These are phyloP conservation scores for Fusarium armeniacum DNA, from an alignment of 2,329 filamentous ascomycete species.

Conservation along the genomic window DNA sequence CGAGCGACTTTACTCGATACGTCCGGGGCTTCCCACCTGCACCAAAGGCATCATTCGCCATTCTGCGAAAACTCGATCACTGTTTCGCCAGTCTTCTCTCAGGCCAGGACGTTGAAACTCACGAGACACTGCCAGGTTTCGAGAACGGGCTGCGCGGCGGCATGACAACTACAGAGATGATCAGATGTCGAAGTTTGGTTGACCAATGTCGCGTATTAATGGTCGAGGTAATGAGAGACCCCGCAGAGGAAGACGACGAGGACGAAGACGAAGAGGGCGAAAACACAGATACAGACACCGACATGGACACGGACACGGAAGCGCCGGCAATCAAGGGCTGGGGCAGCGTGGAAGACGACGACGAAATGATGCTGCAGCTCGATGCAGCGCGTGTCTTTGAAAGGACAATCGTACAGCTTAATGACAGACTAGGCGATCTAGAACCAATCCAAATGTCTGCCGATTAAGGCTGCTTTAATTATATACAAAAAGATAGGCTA, in stretches of 20 bases:
- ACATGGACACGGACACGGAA: conserved; percentile 46
- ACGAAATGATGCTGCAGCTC: conserved; percentile 71
- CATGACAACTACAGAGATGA: conserved; percentile 85
- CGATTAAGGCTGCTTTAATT: conserved; percentile 26
- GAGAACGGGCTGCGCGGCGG: conserved; percentile 72
- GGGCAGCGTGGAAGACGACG: conserved; percentile 58
- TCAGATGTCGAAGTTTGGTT: conserved; percentile 84
- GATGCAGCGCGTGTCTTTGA: conserved; percentile 84
- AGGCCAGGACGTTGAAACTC: conserved; percentile 75
- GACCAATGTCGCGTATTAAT: conserved; percentile 80
- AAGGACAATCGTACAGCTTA: conserved; percentile 80
- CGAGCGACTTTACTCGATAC: conserved; percentile 78
- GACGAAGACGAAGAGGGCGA: conserved; percentile 49
- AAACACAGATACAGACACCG: conserved; percentile 53
- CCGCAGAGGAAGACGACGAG: conserved; percentile 56
- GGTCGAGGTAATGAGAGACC: conserved; percentile 73
- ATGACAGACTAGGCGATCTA: conserved; percentile 68
- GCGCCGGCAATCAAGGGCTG: conserved; percentile 39
- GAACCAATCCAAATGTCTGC: conserved; percentile 43
- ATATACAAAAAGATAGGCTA: not conserved
- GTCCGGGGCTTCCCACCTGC: conserved; percentile 75
- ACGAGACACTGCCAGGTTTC: conserved; percentile 78
- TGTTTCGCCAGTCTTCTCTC: conserved; percentile 83
- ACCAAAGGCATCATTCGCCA: conserved; percentile 75
- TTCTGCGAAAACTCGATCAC: conserved; percentile 84